Base-by-base conservation (phyloP, 2,329 filamentous ascomycete species). In the Shiraia sp. region DNA sequence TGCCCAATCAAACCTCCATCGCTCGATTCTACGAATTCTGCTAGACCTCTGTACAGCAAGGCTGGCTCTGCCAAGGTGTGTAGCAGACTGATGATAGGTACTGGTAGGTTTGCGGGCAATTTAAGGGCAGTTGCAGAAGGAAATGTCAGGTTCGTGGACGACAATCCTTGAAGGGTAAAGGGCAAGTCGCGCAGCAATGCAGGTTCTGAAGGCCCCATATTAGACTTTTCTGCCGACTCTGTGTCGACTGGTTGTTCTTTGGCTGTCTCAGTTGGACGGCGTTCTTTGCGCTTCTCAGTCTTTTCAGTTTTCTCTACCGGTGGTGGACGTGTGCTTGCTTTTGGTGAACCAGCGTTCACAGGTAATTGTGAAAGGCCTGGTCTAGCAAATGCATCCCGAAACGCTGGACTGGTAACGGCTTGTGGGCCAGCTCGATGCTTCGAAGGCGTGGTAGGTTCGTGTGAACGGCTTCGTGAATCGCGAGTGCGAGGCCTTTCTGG, bases 41-140 rank as follows among this genome's bases (percentile, higher is more conserved):
- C 82, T 1, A 99, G 79, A 1, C 82, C 82, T 45, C 86, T 83
- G 65, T 96, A 99, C 7, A 99, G 76, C n/a, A 99, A 76, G 4
- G 92, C 95, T 6, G 93, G 93, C 64, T 99, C 93, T 2, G 93
- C 90, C 14, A 99, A 75, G 0, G 87, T 89, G 59, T 99, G 90
- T 2, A 99, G 76, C 8, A 99, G 78, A 12, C 90, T 91, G 10
- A 97, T 77, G 8, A 97, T 77, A 2, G 93, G 92, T 5, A 91
- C 76, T 1, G 93, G 90, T 5, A 99, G 77, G 0, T 85, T 88
- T 0, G 83, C 60, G 0, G 93, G 95, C 17, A 99, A 74, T 59
- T 83, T 88, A 37, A 97, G 73, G 2, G 80, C 82, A 15, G 83
- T 81, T 16, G 82, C 77, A 10, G 83, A 82, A 8, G 80, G 73